Conservation (phyloP, 176 grass and related monocot species). For the Luzula sylvatica region DNA sequence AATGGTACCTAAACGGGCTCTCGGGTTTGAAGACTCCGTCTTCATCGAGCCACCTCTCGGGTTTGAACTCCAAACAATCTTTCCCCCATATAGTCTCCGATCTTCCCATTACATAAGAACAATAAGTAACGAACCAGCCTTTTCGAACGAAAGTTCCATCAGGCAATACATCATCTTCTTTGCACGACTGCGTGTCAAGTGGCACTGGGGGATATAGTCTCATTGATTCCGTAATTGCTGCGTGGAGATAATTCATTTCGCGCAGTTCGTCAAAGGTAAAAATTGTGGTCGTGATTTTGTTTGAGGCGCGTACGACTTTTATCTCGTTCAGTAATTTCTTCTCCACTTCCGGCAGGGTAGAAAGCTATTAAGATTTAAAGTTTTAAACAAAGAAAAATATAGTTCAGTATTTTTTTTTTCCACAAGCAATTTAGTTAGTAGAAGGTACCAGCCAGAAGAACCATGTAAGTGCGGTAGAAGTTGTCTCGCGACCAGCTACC, state of each 20-base stretch:
- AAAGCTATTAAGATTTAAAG: not conserved
- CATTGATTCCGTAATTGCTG: slow-evolving; percentile 32
- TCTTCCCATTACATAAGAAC: slow-evolving; percentile 26
- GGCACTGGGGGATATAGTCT: slow-evolving; percentile 29
- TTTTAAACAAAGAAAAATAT: not conserved
- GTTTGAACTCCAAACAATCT: slow-evolving; percentile 25
- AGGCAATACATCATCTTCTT: slow-evolving; percentile 32
- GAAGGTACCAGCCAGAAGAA: slow-evolving; percentile 36
- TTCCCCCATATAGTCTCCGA: slow-evolving; percentile 22
- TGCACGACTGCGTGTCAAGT: slow-evolving; percentile 34
- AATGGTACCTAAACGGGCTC: slow-evolving; percentile 23
- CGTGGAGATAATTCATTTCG: slow-evolving; percentile 36
- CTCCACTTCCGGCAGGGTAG: slow-evolving; percentile 14
- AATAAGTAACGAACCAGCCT: slow-evolving; percentile 20
- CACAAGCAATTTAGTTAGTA: not conserved
- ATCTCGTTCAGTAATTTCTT: slow-evolving; percentile 19
- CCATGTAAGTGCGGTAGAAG: slow-evolving; percentile 38
- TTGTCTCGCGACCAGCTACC: slow-evolving; percentile 37
- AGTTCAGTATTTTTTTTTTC: not conserved
- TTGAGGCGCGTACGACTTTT: not conserved
- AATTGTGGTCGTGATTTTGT: not conserved
- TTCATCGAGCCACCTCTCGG: slow-evolving; percentile 27
- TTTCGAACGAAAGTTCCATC: slow-evolving; percentile 39
- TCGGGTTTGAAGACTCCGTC: slow-evolving; percentile 17
- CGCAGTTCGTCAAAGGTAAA: slow-evolving; percentile 24